Percentiles rank a stretch among this genome's conserved stretches.
These are phyloP conservation scores for Volvox africanus DNA, from an alignment of 139 green algal genomes.

Conservation along the genomic window DNA sequence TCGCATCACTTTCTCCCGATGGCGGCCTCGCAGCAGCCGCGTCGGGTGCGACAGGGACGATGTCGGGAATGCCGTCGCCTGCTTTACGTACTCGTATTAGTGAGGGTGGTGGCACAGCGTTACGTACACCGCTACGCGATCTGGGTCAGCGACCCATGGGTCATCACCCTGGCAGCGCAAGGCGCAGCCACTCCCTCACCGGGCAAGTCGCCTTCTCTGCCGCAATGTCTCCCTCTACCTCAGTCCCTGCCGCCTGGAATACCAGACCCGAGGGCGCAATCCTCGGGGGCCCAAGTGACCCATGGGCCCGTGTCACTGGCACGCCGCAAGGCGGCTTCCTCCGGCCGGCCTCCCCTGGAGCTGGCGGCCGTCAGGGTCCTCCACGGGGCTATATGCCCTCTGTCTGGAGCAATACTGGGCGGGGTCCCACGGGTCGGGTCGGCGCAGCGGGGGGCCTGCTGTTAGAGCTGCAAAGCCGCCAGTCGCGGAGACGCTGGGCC, in stretches of 20 bases:
- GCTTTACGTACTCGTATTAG: neutral
- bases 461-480: slow-evolving; percentile 31
- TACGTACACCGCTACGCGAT: neutral
- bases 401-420: neutral
- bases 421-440: neutral
- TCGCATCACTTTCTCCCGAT: neutral
- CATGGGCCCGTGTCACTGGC: neutral
- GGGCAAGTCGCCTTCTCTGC: neutral
- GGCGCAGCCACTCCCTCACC: neutral
- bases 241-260: neutral
- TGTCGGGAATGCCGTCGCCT: neutral
- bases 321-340: neutral
- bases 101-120: neutral
- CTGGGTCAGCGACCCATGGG: neutral
- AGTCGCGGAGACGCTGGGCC: slow-evolving; percentile 19
- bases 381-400: slow-evolving; percentile 12
- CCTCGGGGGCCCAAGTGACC: neutral
- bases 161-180: neutral
- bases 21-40: neutral
- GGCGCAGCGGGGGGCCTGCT: neutral
- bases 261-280: neutral
- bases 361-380: neutral
- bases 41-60: neutral
- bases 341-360: neutral
- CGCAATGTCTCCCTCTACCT: neutral